phyloP scores from a whole-genome alignment of 108 stramenopile genomes.

The Fistulifera pelliculosa region DNA sequence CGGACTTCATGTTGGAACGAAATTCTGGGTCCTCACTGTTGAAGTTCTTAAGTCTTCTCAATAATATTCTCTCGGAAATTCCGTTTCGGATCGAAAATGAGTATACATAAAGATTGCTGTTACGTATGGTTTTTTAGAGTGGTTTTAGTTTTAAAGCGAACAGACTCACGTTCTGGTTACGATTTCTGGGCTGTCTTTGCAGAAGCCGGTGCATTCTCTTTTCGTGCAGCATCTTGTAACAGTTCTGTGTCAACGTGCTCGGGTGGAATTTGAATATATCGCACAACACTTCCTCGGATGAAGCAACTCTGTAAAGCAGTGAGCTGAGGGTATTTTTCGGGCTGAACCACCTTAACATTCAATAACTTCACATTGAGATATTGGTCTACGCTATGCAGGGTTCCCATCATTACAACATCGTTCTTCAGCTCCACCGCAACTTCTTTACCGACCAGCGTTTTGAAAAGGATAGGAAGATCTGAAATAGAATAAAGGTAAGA shows the following conservation, averaged over 20 bases:
- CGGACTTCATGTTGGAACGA: constrained; percentile 72
- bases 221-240: constrained; percentile 96
- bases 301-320: constrained; percentile 93
- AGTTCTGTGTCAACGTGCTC: constrained; percentile 95
- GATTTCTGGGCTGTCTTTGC: background rate
- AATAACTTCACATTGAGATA: constrained; percentile 97
- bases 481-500: background rate
- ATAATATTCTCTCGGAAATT: background rate
- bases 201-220: constrained; percentile 76
- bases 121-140: background rate
- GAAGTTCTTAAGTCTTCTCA: constrained; percentile 48
- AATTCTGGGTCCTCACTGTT: constrained; percentile 75
- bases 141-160: background rate
- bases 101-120: background rate
- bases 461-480: constrained; percentile 99
- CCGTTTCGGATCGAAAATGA: background rate
- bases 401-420: constrained; percentile 92
- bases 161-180: background rate
- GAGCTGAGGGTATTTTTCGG: constrained; percentile 79
- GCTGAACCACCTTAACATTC: constrained; percentile 85
- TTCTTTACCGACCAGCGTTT: constrained; percentile 98
- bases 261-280: constrained; percentile 95
- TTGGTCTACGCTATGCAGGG: constrained; percentile 96
- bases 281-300: constrained; percentile 96
- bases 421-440: constrained; percentile 99